Percentiles rank a stretch among this genome's conserved stretches.
Evolutionary conservation across 129 eudicot species (phyloP).

Genomic region (Flaveria bidentis): DNA sequence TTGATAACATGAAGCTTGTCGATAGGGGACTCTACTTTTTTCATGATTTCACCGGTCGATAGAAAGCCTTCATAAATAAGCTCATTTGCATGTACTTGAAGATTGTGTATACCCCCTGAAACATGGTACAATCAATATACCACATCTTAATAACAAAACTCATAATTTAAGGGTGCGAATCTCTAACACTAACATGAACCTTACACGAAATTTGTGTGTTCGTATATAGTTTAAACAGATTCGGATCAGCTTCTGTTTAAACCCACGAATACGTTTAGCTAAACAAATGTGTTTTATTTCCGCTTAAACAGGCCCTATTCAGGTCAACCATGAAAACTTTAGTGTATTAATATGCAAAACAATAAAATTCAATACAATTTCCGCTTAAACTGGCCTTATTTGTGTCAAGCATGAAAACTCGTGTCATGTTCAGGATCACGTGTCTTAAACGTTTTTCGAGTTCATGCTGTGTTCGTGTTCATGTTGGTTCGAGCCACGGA

Average conservation of each 20-base stretch:
- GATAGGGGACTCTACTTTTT: constrained; percentile 64
- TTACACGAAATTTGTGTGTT: not conserved
- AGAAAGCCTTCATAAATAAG: constrained; percentile 49
- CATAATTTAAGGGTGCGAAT: not conserved
- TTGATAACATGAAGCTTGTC: constrained; percentile 71
- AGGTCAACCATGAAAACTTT: no score
- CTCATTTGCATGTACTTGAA: constrained; percentile 75
- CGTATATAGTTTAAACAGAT: not conserved
- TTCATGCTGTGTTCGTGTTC: not conserved
- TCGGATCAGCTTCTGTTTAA: not conserved
- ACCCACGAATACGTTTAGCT: not conserved
- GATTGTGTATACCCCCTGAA: constrained; percentile 59
- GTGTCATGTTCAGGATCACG: not conserved
- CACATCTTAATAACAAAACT: not conserved
- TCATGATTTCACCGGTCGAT: constrained; percentile 73
- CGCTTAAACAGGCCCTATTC: no score
- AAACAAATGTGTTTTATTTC: no score
- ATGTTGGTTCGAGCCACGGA: not conserved
- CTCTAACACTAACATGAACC: not conserved
- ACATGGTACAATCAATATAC: constrained; percentile 7
- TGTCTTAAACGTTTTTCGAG: not conserved
- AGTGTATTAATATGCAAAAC: no score
- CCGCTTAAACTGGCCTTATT: no score
- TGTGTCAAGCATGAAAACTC: not conserved
- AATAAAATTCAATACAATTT: no score